Evolutionary conservation across 2,329 filamentous ascomycete genomes (phyloP), one percentile per base, ranked within the genome.

Genomic region (Aotearoamyces nothofagi): DNA sequence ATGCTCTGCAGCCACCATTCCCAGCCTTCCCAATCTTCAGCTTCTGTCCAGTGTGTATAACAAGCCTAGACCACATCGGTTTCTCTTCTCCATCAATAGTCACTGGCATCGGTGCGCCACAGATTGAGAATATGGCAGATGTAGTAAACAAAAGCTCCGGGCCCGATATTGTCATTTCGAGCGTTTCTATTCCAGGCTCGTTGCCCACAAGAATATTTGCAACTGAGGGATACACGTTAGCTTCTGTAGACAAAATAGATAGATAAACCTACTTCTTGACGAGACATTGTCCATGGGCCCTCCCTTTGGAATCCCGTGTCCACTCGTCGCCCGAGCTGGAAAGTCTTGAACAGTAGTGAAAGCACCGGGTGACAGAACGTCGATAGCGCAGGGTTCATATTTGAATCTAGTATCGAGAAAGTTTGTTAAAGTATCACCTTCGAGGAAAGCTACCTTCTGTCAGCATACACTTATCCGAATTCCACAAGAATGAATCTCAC

Each of bases 131-230:
- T 1, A 70, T 49, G 2, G 68, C 69, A 9, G 60, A 50, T 2
- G 55, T 56, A 3, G 66, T 45, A 38, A 76, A 76, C 0, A 53
- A 51, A 12, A 77, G 44, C 17, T 71, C 66, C 0, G 71, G 70
- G 0, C 71, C 71, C 9, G 56, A 61, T 10, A 74, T 39, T 0
- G 70, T 75, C 15, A 74, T 66, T 38, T 78, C 71, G 1, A 78
- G 46, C 0, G 56, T 58, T 43, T 72, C 71, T 3, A 49, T 57
- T 0, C 55, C 57, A 1, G 53, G 42, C 0, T 55, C 38, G 30
- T 77, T 76, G 1, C 68, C 69, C 0, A 67, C 69, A 1, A 77
- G 53, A 12, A 63, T 51, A 36, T 77, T 78, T 2, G 66, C 69
- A 15, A 72, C 19, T 22, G 19, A 8, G 8, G 8, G 19, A n/a